Evolutionary conservation across 441 rosid species (phyloP).

Genomic region (Pelargonium australe): DNA sequence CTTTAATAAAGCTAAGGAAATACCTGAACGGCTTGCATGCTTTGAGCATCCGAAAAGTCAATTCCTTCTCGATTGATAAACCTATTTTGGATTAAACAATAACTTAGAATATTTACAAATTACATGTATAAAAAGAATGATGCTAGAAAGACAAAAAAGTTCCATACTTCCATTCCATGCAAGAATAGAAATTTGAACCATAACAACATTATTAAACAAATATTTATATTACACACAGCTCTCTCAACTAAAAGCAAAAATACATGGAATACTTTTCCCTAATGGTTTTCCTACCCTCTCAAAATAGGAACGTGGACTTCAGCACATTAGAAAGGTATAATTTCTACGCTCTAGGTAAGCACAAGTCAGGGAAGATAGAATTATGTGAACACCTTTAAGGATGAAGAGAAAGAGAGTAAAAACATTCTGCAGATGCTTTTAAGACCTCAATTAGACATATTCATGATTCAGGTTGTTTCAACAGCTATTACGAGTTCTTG

Average conservation of each 20-base stretch:
- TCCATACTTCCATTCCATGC: not conserved
- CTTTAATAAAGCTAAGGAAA: conserved; percentile 11
- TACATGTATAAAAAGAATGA: not conserved
- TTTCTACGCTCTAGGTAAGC: no score
- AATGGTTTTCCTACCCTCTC: no score
- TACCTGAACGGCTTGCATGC: conserved; percentile 92
- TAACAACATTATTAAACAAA: not conserved
- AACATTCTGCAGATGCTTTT: no score
- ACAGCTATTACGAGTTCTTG: no score
- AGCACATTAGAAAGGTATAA: no score
- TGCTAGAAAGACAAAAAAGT: not conserved
- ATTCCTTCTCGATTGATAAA: conserved; percentile 82
- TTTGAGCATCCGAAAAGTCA: conserved; percentile 92
- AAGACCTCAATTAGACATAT: not conserved
- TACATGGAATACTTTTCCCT: not conserved
- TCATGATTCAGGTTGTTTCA: no score
- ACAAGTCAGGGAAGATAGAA: no score
- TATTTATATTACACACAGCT: not conserved
- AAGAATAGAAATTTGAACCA: not conserved
- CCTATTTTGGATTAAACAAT: conserved; percentile 33
- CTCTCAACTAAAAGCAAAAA: not conserved
- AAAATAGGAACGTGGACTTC: no score
- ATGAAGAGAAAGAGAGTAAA: no score
- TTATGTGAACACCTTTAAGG: no score
- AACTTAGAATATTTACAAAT: not conserved